Evolutionary conservation across 805 yeast species (phyloP), one percentile per base, ranked within the genome.

Genomic region (Jamesozyma jinghongensis): DNA sequence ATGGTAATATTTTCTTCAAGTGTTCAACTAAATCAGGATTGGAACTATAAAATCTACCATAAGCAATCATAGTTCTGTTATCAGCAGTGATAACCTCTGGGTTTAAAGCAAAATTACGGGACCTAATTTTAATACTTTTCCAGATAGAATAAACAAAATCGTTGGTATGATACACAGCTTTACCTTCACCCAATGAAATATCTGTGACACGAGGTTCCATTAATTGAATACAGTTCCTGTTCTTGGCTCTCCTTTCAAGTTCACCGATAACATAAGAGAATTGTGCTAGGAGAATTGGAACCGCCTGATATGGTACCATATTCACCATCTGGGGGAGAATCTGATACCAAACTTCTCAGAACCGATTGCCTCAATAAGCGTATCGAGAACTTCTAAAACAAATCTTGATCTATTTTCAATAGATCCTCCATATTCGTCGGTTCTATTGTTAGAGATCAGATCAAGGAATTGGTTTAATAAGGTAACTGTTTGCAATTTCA

Each of bases 401-500:
- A 70, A 61, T 42, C 70, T 56, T 10, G 68, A 61, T 51, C 74
- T 63, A 47, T 73, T 67, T 48, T 69, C 74, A 49, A 70, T 65
- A 6, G 67, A 57, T 4, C 76, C 78, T 43, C 78, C 79, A 47
- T 73, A 74, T 48, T 69, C 63, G 52, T 74, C 79, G 4, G 67
- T 66, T 57, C 67, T 53, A 34, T 71, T 54, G 51, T 68, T 68
- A 38, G 67, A 59, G n/a, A 58, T 42, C 11, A 66, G 62, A 34
- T 74, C 70, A 47, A 77, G 52, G 50, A 80, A 78, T 56, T 74
- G 73, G 57, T 69, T 66, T 30, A 74, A 48, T 41, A 81, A 56
- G 51, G 52, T 75, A 79, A 10, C 85, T 85, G 52, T 79, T 77
- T 54, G 78, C 85, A 36, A 81, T 59, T 57, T 81, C 84, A 26